Percentiles rank a stretch among this genome's conserved stretches.
Conservation (phyloP, 768 basidiomycete genomes). For the Auricularia auricula-judae region DNA sequence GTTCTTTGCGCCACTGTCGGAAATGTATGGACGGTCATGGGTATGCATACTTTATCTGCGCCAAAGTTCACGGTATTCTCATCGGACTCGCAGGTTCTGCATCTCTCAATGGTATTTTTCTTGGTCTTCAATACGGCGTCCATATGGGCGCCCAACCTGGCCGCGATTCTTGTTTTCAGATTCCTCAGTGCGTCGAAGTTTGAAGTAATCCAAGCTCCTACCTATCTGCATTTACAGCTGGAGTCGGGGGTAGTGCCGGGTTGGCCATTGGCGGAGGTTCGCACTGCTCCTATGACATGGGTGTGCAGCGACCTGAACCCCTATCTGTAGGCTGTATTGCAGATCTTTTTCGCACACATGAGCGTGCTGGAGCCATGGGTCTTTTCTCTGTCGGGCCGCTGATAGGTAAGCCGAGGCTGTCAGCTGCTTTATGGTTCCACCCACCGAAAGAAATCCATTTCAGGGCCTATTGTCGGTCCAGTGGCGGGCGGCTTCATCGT, state of each 20-base stretch:
- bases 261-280: conserved; percentile 36
- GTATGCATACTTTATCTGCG: conserved; percentile 22
- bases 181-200: conserved; percentile 31
- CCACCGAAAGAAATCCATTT: no score
- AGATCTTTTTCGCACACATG: conserved; percentile 53
- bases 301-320: conserved; percentile 42
- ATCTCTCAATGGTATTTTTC: conserved; percentile 52
- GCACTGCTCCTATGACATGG: no score
- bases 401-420: conserved; percentile 28
- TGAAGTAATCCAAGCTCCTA: background rate
- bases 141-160: conserved; percentile 49
- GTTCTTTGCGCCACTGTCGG: conserved; percentile 50
- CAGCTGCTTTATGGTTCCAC: background rate
- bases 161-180: conserved; percentile 50
- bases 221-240: conserved; percentile 17
- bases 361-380: conserved; percentile 60
- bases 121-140: conserved; percentile 57
- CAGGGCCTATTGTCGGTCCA: conserved; percentile 40
- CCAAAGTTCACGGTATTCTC: no score
- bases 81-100: conserved; percentile 32
- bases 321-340: background rate
- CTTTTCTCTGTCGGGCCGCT: conserved; percentile 55
- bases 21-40: conserved; percentile 44
- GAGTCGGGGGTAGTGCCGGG: conserved; percentile 53
- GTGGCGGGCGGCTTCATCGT: conserved; percentile 57